A percentile compares a stretch with the other conserved stretches of the same genome.
phyloP scores from a whole-genome alignment of 2,329 filamentous ascomycete species.

The Pleomassaria siparia region DNA sequence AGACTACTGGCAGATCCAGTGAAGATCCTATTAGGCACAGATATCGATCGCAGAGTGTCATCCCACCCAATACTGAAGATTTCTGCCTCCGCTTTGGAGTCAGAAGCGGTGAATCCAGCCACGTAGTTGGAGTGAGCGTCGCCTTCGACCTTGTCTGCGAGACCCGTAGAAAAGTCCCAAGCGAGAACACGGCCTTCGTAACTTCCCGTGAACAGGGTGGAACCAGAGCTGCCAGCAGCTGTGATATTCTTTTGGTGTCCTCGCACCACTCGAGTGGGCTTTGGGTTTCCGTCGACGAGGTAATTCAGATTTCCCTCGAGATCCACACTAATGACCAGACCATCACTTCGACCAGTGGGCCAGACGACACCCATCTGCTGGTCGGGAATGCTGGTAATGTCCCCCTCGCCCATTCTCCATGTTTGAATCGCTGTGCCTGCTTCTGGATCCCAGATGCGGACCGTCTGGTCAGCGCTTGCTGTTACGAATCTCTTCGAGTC shows the following conservation, averaged over 20 bases:
- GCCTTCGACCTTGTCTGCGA: constrained; percentile 73
- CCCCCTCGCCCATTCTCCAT: constrained; percentile 81
- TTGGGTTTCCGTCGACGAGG: constrained; percentile 68
- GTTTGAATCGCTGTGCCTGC: constrained; percentile 73
- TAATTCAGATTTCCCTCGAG: constrained; percentile 90
- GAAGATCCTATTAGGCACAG: constrained; percentile 74
- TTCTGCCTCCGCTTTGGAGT: constrained; percentile 42
- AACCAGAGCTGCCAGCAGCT: constrained; percentile 63
- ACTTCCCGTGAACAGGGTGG: constrained; percentile 83
- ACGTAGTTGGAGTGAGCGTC: constrained; percentile 85
- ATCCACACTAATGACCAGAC: constrained; percentile 85
- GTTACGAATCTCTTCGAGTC: constrained; percentile 88
- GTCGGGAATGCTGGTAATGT: constrained; percentile 69
- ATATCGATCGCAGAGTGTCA: constrained; percentile 79
- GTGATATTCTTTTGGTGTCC: constrained; percentile 94
- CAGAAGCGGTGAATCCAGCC: constrained; percentile 65
- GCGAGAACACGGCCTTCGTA: constrained; percentile 84
- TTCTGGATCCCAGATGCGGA: constrained; percentile 91
- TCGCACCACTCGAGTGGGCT: constrained; percentile 71
- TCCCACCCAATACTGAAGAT: constrained; percentile 95
- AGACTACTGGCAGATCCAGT: constrained; percentile 68
- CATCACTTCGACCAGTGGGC: constrained; percentile 79
- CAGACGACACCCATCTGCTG: constrained; percentile 96
- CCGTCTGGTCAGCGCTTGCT: constrained; percentile 89
- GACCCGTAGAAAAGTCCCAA: constrained; percentile 76